A percentile compares a stretch with the other conserved stretches of the same genome.
These are phyloP conservation scores for Psilocybe tampanensis DNA, from an alignment of 768 basidiomycete species.

Conservation along the genomic window DNA sequence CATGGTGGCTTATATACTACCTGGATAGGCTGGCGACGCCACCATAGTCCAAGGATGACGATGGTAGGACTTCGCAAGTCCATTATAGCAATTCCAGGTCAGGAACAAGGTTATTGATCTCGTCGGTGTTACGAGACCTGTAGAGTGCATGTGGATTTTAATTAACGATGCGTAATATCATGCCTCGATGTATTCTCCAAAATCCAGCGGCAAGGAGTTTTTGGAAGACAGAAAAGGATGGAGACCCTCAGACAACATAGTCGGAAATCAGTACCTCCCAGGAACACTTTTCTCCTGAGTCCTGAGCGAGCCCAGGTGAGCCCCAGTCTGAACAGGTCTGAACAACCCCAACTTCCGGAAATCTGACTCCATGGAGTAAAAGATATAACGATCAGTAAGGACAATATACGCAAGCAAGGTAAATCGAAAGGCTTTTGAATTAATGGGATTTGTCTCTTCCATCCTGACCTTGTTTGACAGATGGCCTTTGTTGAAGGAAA, in stretches of 20 bases:
- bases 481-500: slow-evolving; percentile 4
- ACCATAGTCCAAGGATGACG: slow-evolving; percentile 10
- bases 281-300: slow-evolving; percentile 20
- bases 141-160: neutral
- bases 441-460: neutral
- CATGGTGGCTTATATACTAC: slow-evolving; percentile 14
- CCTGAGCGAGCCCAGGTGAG: slow-evolving; percentile 14
- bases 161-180: neutral
- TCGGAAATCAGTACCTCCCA: slow-evolving; percentile 12
- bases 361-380: slow-evolving; percentile 20
- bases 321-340: slow-evolving; percentile 2
- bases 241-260: too few species aligned
- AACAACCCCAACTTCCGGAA: slow-evolving; percentile 13
- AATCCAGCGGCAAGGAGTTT: neutral
- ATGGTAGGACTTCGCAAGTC: slow-evolving; percentile 1
- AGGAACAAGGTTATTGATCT: slow-evolving; percentile 11
- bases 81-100: slow-evolving; percentile 4
- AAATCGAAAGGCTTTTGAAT: slow-evolving; percentile 7
- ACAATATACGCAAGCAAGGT: slow-evolving; percentile 5
- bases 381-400: neutral
- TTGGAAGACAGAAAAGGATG: neutral
- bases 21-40: slow-evolving; percentile 16
- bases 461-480: slow-evolving; percentile 12
- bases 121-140: slow-evolving; percentile 2
- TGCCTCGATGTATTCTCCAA: neutral